phyloP scores from a whole-genome alignment of 164 flowering plant genomes.

The Berberis vulgaris region DNA sequence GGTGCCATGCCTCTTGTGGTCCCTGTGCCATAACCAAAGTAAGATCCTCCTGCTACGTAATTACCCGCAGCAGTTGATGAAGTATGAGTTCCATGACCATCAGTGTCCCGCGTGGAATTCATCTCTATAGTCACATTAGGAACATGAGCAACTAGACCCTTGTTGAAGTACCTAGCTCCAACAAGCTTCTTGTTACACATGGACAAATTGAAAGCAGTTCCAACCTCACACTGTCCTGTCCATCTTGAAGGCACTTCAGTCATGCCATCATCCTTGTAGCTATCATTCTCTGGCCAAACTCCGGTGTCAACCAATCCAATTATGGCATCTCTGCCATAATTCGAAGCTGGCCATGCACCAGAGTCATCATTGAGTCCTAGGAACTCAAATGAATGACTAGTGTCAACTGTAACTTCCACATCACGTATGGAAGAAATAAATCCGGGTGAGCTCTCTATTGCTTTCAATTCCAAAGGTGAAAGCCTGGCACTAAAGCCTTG shows the following conservation, averaged over 20 bases:
- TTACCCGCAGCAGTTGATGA: constrained; percentile 61
- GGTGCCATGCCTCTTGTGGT: constrained; percentile 61
- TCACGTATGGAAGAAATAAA: constrained; percentile 38
- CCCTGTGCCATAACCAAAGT: constrained; percentile 56
- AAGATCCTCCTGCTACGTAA: constrained; percentile 35
- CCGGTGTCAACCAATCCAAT: constrained; percentile 70
- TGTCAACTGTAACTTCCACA: constrained; percentile 30
- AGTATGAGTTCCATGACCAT: constrained; percentile 77
- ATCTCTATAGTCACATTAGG: constrained; percentile 36
- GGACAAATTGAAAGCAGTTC: constrained; percentile 42
- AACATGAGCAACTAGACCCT: constrained; percentile 28
- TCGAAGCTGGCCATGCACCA: constrained; percentile 44
- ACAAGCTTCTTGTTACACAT: constrained; percentile 67
- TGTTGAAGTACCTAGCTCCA: constrained; percentile 64
- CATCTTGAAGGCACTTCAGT: constrained; percentile 44
- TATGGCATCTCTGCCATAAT: constrained; percentile 47
- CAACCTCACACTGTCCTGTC: constrained; percentile 53
- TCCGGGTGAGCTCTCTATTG: constrained; percentile 34
- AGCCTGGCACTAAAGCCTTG: constrained; percentile 60
- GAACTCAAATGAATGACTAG: constrained; percentile 50
- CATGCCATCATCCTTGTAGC: constrained; percentile 54
- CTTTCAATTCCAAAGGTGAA: constrained; percentile 30
- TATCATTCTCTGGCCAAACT: constrained; percentile 74
- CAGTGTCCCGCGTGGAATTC: constrained; percentile 59
- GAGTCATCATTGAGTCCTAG: constrained; percentile 32